These are phyloP conservation scores for Melampsora americana DNA, from an alignment of 1,284 basidiomycete species.

Conservation along the genomic window DNA sequence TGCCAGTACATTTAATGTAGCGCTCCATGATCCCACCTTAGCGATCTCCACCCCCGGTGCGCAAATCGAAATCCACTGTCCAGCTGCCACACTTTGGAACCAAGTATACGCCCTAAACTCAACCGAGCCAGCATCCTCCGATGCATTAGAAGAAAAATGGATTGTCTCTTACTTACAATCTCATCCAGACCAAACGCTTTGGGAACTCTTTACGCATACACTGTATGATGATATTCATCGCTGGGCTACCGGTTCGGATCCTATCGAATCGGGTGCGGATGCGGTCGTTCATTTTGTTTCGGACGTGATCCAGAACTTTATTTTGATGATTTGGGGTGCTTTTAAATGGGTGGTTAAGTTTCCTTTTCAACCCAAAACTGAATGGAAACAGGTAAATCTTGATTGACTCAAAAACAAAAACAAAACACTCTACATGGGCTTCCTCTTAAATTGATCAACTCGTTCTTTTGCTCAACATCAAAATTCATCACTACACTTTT, in stretches of 20 bases:
- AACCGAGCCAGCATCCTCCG: constrained; percentile 13
- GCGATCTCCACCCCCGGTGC: constrained; percentile 16
- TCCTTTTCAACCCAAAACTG: constrained; percentile 33
- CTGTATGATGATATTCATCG: constrained; percentile 22
- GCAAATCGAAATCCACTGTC: constrained; percentile 20
- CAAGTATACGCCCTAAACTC: constrained; percentile 24
- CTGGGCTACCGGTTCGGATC: constrained; percentile 18
- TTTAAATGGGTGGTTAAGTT: constrained; percentile 44
- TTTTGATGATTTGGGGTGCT: constrained; percentile 32
- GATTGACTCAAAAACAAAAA: too few relatives aligned
- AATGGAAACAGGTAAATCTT: constrained; percentile 36
- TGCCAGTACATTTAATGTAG: constrained; percentile 22
- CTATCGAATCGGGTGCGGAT: constrained; percentile 27
- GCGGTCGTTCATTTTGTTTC: constrained; percentile 15
- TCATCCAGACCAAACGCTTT: constrained; percentile 42
- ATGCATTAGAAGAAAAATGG: constrained; percentile 38
- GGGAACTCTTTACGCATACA: constrained; percentile 41
- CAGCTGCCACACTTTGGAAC: constrained; percentile 34
- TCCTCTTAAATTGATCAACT: too few relatives aligned
- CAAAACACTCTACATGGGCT: too few relatives aligned
- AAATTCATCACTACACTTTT: too few relatives aligned
- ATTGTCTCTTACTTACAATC: constrained; percentile 35
- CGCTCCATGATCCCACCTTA: constrained; percentile 31
- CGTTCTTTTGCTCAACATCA: too few relatives aligned
- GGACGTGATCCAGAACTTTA: constrained; percentile 22